phyloP scores from a whole-genome alignment of 176 grass and related monocot species.

The Paspalum notatum region DNA sequence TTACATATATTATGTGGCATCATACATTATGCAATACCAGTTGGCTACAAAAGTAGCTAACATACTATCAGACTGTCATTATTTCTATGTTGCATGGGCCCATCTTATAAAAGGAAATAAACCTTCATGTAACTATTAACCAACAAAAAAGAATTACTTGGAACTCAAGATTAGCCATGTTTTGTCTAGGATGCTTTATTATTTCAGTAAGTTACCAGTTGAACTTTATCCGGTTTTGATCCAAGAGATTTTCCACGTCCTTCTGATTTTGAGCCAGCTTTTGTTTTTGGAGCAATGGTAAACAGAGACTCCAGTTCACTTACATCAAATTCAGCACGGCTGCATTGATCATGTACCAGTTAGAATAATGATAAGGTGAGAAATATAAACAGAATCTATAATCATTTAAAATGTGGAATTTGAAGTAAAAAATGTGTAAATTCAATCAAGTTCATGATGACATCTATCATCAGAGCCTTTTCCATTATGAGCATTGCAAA shows the following conservation, averaged over 20 bases:
- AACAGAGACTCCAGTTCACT: conserved; percentile 82
- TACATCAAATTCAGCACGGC: conserved; percentile 83
- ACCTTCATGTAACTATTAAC: conserved; percentile 20
- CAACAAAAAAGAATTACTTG: conserved; percentile 6
- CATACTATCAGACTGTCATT: background rate
- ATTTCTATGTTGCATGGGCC: background rate
- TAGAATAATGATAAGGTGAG: conserved; percentile 34
- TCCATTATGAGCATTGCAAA: conserved; percentile 8
- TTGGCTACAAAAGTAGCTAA: conserved; percentile 30
- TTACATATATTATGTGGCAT: conserved; percentile 9
- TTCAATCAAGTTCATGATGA: background rate
- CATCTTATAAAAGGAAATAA: background rate
- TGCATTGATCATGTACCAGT: conserved; percentile 48
- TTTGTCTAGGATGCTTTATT: conserved; percentile 1
- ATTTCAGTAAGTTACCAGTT: conserved; percentile 72
- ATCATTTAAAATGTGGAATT: background rate
- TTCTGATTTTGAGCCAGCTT: conserved; percentile 59
- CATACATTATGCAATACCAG: background rate
- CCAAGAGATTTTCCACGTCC: conserved; percentile 70
- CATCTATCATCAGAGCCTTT: conserved; percentile 10
- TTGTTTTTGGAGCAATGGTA: conserved; percentile 74
- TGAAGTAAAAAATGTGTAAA: background rate
- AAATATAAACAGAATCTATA: conserved; percentile 28
- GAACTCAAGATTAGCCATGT: background rate
- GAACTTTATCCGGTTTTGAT: conserved; percentile 85